Base-by-base conservation (phyloP, 2,329 filamentous ascomycete genomes). In the Hysterium pulicare region DNA sequence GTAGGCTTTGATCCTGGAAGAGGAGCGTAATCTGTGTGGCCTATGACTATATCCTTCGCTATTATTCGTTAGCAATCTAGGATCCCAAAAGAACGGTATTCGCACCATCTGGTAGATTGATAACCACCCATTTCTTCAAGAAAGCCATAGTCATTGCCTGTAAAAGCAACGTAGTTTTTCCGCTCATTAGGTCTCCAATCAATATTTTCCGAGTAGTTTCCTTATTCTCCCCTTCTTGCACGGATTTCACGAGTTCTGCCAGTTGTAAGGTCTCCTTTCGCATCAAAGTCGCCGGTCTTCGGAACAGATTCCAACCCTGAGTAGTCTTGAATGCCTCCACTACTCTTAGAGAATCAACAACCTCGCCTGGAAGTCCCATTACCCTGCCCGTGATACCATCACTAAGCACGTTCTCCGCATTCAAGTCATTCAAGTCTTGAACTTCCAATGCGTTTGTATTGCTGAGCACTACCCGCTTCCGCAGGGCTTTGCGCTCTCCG, bases 371-470 rank as follows among this genome's bases (percentile, higher is more conserved):
- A 21, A 97, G 68, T 2, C 79, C 79, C 40, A 89, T 71, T 22
- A 97, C 78, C 47, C 77, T 77, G 26, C 86, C 88, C 8, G 77
- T 70, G 38, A 79, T 77, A 24, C 50, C 42, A 9, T 50, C 49
- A 37, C 52, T 58, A 31, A 62, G 42, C 1, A 74, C 72, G 22
- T 71, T 67, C 41, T 77, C 71, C 15, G 76, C 66, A 68, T 84
- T 71, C 41, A 95, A 61, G 37, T 84, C 77, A 46, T 76, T 70
- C 53, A 95, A 74, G 9, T 81, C 86, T 19, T 74, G 62, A 6
- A 97, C 85, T 46, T 84, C 81, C 28, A 96, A 73, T 38, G 93
- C 93, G 70, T 95, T 97, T 67, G 87, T 86, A 71, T 97, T 98
- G 74, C 86, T 91, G 47, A 98, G 81, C 46, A 94, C 83, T 58